A percentile compares a stretch with the other conserved stretches of the same genome.
Evolutionary conservation across 2,329 filamentous ascomycete genomes (phyloP).

Genomic region (Monascus ruber): DNA sequence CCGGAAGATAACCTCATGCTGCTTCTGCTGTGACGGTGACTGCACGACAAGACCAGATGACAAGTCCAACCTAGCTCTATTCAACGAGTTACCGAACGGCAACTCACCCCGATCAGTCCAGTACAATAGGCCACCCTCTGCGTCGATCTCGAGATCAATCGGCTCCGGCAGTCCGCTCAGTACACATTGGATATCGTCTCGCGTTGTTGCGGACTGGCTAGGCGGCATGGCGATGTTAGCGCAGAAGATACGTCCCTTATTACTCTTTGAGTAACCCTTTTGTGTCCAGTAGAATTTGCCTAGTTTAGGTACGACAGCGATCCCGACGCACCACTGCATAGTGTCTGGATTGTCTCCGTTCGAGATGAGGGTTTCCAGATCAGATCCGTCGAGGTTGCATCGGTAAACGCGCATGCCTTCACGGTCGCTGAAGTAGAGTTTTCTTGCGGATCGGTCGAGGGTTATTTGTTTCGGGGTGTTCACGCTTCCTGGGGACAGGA

Average conservation of each 20-base stretch:
- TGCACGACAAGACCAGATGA: conserved; percentile 9
- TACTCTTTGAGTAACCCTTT: conserved; percentile 44
- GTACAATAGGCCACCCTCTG: conserved; percentile 36
- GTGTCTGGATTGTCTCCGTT: conserved; percentile 22
- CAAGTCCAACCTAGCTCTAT: conserved; percentile 22
- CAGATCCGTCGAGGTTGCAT: conserved; percentile 23
- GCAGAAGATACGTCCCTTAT: conserved; percentile 42
- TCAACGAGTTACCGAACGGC: conserved; percentile 44
- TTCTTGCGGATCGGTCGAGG: conserved; percentile 15
- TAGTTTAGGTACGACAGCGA: conserved; percentile 34
- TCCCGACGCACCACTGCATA: conserved; percentile 44
- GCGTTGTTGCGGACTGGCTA: conserved; percentile 20
- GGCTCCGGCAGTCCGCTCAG: conserved; percentile 41
- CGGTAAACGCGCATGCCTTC: conserved; percentile 30
- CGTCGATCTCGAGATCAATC: conserved; percentile 47
- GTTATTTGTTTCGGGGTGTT: conserved; percentile 40
- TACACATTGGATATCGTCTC: conserved; percentile 35
- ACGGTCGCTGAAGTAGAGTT: conserved; percentile 34
- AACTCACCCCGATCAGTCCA: conserved; percentile 53
- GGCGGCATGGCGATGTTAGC: conserved; percentile 33
- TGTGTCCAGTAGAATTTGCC: conserved; percentile 50
- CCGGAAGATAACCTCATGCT: conserved; percentile 12
- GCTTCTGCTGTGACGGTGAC: conserved; percentile 12
- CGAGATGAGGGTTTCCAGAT: conserved; percentile 28
- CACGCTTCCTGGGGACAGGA: conserved; percentile 34